Conservation (phyloP, 495 filamentous ascomycete genomes). For the Xylaria scruposa region DNA sequence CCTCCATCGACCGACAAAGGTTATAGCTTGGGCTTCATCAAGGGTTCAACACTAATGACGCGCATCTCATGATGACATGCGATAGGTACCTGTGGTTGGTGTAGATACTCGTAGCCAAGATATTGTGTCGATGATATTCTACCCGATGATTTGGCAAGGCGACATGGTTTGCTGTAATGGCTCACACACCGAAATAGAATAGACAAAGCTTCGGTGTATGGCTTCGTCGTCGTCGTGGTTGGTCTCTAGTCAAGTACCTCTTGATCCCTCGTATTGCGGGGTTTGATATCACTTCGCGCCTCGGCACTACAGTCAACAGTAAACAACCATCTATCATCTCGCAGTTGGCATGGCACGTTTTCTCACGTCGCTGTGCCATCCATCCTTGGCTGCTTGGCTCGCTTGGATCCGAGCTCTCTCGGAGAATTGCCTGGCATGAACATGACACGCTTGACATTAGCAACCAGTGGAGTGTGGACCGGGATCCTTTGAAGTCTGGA, state of each 20-base stretch:
- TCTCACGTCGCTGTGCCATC: background rate
- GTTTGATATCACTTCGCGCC: background rate
- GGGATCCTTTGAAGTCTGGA: background rate
- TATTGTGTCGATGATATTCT: background rate
- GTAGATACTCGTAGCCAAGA: background rate
- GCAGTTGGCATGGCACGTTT: background rate
- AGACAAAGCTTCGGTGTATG: background rate
- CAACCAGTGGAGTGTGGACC: background rate
- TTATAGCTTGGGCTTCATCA: background rate
- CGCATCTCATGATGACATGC: conserved; percentile 7
- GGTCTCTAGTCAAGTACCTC: background rate
- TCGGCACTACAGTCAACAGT: background rate
- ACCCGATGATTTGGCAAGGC: background rate
- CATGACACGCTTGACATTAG: background rate
- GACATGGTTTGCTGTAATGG: background rate
- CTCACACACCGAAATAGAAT: background rate
- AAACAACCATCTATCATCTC: background rate
- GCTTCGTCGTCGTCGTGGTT: background rate
- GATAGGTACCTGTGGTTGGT: background rate
- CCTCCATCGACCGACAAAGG: background rate
- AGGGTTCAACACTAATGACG: background rate
- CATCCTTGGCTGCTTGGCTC: background rate
- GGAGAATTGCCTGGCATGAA: conserved; percentile 5
- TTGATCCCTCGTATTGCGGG: background rate
- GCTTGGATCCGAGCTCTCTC: background rate